Conservation (phyloP, 2,329 filamentous ascomycete genomes). For the Albifimbria verrucaria region DNA sequence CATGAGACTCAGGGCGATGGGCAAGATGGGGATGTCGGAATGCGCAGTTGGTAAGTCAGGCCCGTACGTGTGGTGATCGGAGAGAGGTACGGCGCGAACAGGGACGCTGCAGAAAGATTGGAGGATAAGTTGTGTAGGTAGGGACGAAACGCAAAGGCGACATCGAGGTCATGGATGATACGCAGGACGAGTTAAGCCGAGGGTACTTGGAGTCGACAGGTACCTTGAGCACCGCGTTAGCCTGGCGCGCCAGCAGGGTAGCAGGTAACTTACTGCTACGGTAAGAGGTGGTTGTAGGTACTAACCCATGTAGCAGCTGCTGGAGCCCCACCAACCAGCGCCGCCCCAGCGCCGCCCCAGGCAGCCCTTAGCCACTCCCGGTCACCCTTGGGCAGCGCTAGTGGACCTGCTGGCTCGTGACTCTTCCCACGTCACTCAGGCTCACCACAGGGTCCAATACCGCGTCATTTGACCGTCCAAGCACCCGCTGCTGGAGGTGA, state of each 20-base stretch:
- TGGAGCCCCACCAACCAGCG: not conserved
- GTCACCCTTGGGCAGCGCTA: not conserved
- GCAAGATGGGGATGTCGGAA: too few relatives aligned
- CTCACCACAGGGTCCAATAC: not conserved
- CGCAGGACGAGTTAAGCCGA: too few relatives aligned
- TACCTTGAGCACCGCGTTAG: not conserved
- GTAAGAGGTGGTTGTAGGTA: too few relatives aligned
- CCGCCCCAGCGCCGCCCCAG: not conserved
- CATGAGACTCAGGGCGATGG: slow-evolving; percentile 12
- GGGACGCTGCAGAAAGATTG: not conserved
- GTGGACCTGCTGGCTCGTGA: not conserved
- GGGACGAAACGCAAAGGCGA: not conserved
- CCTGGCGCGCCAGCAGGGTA: too few relatives aligned
- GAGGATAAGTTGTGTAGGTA: not conserved
- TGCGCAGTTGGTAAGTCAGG: too few relatives aligned
- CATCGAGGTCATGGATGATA: not conserved
- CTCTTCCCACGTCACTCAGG: not conserved
- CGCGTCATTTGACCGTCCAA: slow-evolving; percentile 1
- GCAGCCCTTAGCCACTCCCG: not conserved
- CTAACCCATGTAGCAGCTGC: not conserved
- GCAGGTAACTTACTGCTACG: too few relatives aligned
- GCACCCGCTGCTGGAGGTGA: too few relatives aligned
- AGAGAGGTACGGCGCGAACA: too few relatives aligned
- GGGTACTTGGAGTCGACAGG: not conserved
- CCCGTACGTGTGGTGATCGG: too few relatives aligned